Percentiles rank a stretch among this genome's conserved stretches.
These are phyloP conservation scores for Tulasnella sp. DNA, from an alignment of 768 basidiomycete species.

Conservation along the genomic window DNA sequence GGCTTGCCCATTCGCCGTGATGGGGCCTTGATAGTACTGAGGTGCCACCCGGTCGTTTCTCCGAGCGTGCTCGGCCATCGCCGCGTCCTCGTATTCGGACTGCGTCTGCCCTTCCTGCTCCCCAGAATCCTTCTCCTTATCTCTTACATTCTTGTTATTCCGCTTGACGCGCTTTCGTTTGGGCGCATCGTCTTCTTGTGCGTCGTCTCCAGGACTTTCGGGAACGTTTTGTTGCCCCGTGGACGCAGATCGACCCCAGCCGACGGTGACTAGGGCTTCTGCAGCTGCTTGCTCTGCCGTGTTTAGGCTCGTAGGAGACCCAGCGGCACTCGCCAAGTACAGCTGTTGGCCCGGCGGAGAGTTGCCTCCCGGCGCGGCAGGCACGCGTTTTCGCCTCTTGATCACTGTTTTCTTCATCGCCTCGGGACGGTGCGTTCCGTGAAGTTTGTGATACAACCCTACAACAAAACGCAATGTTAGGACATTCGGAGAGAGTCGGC, in stretches of 20 bases:
- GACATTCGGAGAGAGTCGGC: no score
- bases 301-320: not conserved
- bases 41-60: not conserved
- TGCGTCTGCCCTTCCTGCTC: no score
- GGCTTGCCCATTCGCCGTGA: not conserved
- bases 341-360: constrained; percentile 9
- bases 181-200: constrained; percentile 20
- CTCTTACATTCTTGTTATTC: constrained; percentile 8
- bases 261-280: constrained; percentile 77
- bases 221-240: constrained; percentile 26
- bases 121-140: not conserved
- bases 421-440: constrained; percentile 92
- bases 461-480: constrained; percentile 19
- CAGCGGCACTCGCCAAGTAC: not conserved
- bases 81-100: constrained; percentile 15
- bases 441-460: constrained; percentile 98
- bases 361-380: constrained; percentile 49
- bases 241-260: constrained; percentile 32
- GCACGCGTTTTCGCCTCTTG: constrained; percentile 94
- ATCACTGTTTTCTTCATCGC: constrained; percentile 99
- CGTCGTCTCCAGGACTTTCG: constrained; percentile 34
- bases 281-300: constrained; percentile 83
- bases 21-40: not conserved
- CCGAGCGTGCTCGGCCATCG: constrained; percentile 2
- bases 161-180: constrained; percentile 17